Evolutionary conservation across 495 filamentous ascomycete species (phyloP).

Genomic region (Neurospora intermedia): DNA sequence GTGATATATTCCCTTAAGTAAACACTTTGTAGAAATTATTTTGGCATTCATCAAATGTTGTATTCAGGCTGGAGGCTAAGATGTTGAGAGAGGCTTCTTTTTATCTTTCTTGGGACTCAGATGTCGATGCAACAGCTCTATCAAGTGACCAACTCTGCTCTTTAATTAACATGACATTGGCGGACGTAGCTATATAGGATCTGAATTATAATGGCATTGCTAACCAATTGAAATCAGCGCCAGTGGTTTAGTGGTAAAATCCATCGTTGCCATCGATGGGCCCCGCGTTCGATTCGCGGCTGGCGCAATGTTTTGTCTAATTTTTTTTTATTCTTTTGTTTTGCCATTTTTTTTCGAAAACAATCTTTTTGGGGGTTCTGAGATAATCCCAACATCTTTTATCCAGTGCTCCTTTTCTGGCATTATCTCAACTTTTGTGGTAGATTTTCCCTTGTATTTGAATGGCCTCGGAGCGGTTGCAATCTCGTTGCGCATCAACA

Average conservation of each 20-base stretch:
- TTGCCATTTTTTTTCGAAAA: too few relatives aligned
- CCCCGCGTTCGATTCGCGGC: constrained; percentile 42
- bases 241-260: constrained; percentile 45
- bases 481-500: background rate
- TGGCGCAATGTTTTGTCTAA: constrained; percentile 21
- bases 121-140: background rate
- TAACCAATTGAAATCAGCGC: background rate
- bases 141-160: background rate
- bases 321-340: too few relatives aligned
- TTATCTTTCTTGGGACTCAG: background rate
- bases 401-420: background rate
- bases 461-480: background rate
- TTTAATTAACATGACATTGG: too few relatives aligned
- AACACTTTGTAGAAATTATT: too few relatives aligned
- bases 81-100: too few relatives aligned
- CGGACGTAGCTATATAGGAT: too few relatives aligned
- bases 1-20: background rate
- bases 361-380: background rate
- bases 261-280: constrained; percentile 44
- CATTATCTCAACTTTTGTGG: background rate
- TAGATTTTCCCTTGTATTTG: background rate
- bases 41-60: too few relatives aligned
- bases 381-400: background rate
- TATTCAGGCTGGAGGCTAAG: too few relatives aligned
- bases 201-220: too few relatives aligned